Percentiles rank a stretch among this genome's conserved stretches.
Conservation (phyloP, 768 basidiomycete genomes). For the Postia placenta region DNA sequence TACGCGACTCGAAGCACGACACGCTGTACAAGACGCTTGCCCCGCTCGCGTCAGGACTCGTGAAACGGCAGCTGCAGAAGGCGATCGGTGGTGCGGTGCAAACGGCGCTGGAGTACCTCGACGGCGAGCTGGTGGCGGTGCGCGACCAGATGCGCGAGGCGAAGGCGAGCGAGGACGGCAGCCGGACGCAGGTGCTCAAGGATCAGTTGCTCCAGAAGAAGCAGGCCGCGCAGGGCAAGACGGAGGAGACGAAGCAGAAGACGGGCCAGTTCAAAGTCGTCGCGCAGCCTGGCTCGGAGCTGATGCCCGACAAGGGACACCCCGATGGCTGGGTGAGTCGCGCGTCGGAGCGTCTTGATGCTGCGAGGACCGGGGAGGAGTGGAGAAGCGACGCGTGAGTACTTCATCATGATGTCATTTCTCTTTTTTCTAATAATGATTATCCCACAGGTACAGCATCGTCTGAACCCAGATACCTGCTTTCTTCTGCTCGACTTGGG, state of each 20-base stretch:
- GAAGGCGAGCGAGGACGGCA: slow-evolving; percentile 34
- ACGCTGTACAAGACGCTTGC: slow-evolving; percentile 79
- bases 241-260: slow-evolving; percentile 33
- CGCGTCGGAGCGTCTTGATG: slow-evolving; percentile 34
- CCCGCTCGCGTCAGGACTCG: slow-evolving; percentile 70
- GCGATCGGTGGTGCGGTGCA: slow-evolving; percentile 60
- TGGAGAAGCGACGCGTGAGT: slow-evolving; percentile 49
- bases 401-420: no score
- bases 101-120: slow-evolving; percentile 81
- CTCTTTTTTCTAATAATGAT: no score
- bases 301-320: slow-evolving; percentile 58
- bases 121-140: slow-evolving; percentile 85
- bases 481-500: no score
- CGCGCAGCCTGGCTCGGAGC: slow-evolving; percentile 54
- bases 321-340: slow-evolving; percentile 74
- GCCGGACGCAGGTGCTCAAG: slow-evolving; percentile 48
- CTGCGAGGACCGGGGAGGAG: slow-evolving; percentile 34
- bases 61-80: slow-evolving; percentile 70
- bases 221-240: slow-evolving; percentile 33
- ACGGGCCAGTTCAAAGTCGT: slow-evolving; percentile 79
- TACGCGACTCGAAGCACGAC: slow-evolving; percentile 90
- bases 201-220: slow-evolving; percentile 40
- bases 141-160: slow-evolving; percentile 70
- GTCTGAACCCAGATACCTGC: no score
- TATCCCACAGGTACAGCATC: no score